Evolutionary conservation across 106 monocot genomes (phyloP).

Genomic region (Posidonia australis): DNA sequence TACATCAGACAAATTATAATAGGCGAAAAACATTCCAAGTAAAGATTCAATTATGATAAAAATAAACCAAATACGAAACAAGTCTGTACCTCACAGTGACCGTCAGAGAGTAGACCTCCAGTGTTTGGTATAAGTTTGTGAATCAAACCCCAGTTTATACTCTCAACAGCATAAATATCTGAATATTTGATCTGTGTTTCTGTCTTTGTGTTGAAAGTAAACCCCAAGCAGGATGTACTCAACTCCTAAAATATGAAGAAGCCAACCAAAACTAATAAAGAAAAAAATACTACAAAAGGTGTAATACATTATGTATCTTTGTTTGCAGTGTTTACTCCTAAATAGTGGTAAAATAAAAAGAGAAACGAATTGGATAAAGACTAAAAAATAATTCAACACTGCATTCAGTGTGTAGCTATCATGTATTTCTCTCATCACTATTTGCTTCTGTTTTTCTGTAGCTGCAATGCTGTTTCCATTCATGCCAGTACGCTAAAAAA

Average conservation of each 20-base stretch:
- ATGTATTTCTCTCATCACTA: too few species aligned
- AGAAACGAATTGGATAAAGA: too few species aligned
- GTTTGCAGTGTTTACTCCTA: neutral
- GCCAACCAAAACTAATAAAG: neutral
- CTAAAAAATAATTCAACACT: too few species aligned
- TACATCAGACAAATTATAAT: conserved; percentile 4
- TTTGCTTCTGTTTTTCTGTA: too few species aligned
- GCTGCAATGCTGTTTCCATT: too few species aligned
- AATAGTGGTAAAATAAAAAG: too few species aligned
- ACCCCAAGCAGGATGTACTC: conserved; percentile 31
- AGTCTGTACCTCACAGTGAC: conserved; percentile 29
- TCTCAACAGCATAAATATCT: conserved; percentile 70
- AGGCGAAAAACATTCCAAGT: neutral
- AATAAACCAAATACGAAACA: conserved; percentile 13
- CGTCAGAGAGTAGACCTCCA: conserved; percentile 15
- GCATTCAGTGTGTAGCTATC: too few species aligned
- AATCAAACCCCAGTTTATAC: conserved; percentile 37
- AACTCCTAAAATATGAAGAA: neutral
- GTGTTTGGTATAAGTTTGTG: conserved; percentile 11
- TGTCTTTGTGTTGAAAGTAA: conserved; percentile 13
- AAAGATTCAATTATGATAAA: neutral
- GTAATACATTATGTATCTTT: neutral
- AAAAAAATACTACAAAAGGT: neutral
- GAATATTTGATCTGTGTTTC: conserved; percentile 51
- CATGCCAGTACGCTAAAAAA: too few species aligned